phyloP scores from a whole-genome alignment of 2,329 filamentous ascomycete genomes.

The Aspergillus quadricinctus region DNA sequence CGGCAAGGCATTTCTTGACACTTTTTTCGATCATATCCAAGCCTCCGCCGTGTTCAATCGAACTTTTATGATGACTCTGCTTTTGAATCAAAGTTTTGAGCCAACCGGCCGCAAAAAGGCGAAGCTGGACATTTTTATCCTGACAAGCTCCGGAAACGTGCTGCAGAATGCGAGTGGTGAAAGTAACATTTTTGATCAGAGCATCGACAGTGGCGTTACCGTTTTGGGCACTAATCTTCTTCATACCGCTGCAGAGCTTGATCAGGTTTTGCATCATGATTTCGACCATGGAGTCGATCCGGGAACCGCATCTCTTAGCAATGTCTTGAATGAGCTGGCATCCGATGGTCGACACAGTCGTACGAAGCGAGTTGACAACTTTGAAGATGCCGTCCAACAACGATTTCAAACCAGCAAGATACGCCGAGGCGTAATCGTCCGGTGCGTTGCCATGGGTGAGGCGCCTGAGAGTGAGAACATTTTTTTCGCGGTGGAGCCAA shows the following conservation, averaged over 20 bases:
- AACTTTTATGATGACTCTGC: conserved; percentile 69
- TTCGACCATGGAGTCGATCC: conserved; percentile 83
- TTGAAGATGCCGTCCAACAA: conserved; percentile 88
- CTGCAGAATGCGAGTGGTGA: conserved; percentile 75
- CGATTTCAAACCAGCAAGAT: conserved; percentile 65
- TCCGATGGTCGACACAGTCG: conserved; percentile 83
- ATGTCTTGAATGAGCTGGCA: conserved; percentile 82
- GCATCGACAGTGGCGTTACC: conserved; percentile 77
- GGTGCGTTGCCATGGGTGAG: conserved; percentile 81
- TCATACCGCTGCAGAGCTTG: conserved; percentile 83
- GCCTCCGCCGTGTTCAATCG: conserved; percentile 79
- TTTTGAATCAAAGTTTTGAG: conserved; percentile 75
- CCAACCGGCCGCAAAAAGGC: conserved; percentile 76
- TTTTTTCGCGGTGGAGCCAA: conserved; percentile 83
- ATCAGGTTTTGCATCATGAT: conserved; percentile 83
- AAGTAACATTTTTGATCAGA: conserved; percentile 74
- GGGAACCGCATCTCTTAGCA: conserved; percentile 68
- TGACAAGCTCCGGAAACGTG: conserved; percentile 78
- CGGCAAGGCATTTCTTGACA: conserved; percentile 80
- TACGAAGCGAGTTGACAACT: conserved; percentile 74
- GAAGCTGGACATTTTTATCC: conserved; percentile 89
- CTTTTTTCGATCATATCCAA: conserved; percentile 81
- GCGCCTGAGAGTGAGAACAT: conserved; percentile 68
- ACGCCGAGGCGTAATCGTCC: conserved; percentile 68
- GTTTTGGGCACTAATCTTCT: conserved; percentile 84